phyloP scores from a whole-genome alignment of 1,284 basidiomycete genomes.

The Boletus smithii region DNA sequence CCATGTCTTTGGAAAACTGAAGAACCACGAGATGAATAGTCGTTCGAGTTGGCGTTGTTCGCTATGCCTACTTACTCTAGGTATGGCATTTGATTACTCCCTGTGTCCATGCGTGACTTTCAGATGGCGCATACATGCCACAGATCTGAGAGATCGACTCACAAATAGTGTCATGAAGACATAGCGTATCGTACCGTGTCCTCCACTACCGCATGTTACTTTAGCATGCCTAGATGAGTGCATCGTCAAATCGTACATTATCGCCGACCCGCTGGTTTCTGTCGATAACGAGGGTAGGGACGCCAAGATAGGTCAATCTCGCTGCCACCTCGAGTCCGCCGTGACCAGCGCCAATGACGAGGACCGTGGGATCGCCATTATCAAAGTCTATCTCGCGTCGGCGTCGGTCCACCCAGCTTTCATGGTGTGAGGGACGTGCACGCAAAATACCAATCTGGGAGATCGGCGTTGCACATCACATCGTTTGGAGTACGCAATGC shows the following conservation, averaged over 20 bases:
- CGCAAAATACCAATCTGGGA: slow-evolving; percentile 17
- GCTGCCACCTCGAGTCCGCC: slow-evolving; percentile 38
- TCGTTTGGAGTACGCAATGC: background rate
- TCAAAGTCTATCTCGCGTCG: slow-evolving; percentile 17
- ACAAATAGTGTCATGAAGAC: slow-evolving; percentile 28
- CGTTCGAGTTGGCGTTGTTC: background rate
- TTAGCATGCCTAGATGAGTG: background rate
- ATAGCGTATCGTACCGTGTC: slow-evolving; percentile 28
- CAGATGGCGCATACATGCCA: background rate
- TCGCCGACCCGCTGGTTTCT: slow-evolving; percentile 36
- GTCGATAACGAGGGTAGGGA: slow-evolving; percentile 37
- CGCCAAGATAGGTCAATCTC: slow-evolving; percentile 35
- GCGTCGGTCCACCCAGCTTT: slow-evolving; percentile 21
- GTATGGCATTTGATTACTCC: slow-evolving; percentile 26
- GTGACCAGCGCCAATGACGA: slow-evolving; percentile 38
- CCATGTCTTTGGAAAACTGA: slow-evolving; percentile 39
- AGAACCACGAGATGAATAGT: background rate
- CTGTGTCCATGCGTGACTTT: slow-evolving; percentile 9
- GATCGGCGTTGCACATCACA: background rate
- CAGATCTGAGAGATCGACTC: slow-evolving; percentile 15
- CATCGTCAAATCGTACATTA: slow-evolving; percentile 24
- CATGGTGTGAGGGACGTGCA: background rate
- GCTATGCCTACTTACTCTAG: slow-evolving; percentile 18
- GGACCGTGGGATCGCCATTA: slow-evolving; percentile 25
- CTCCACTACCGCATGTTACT: slow-evolving; percentile 22